A percentile compares a stretch with the other conserved stretches of the same genome.
These are phyloP conservation scores for Isoetes engelmannii DNA, from an alignment of 83 land plant species.

Conservation along the genomic window DNA sequence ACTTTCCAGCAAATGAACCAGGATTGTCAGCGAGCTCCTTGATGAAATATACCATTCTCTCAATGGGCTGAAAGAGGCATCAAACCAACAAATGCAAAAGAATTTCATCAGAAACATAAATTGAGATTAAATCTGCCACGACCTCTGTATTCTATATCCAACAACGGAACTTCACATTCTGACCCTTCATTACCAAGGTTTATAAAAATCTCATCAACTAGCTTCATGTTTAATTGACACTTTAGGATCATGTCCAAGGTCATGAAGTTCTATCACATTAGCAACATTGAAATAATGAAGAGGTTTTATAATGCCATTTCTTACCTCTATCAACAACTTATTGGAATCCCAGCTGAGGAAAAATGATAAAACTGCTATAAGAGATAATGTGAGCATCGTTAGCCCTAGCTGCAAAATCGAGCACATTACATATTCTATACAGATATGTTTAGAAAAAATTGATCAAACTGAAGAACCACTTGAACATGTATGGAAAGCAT, in stretches of 20 bases:
- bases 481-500: too few relatives aligned
- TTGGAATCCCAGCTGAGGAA: conserved; percentile 39
- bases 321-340: conserved; percentile 31
- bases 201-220: background rate
- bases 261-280: background rate
- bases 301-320: background rate
- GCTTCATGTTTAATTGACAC: background rate
- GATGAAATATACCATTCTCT: conserved; percentile 40
- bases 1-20: conserved; percentile 41
- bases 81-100: background rate
- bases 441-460: too few relatives aligned
- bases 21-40: conserved; percentile 45
- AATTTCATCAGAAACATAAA: background rate
- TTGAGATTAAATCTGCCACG: too few relatives aligned
- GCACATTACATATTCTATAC: too few relatives aligned
- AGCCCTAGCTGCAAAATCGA: conserved; percentile 21
- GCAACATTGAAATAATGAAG: background rate
- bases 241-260: background rate
- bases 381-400: conserved; percentile 22
- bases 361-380: conserved; percentile 36
- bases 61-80: conserved; percentile 30
- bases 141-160: too few relatives aligned
- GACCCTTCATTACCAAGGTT: background rate
- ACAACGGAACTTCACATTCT: too few relatives aligned
- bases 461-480: too few relatives aligned